These are phyloP conservation scores for Nothophoma quercina DNA, from an alignment of 2,329 filamentous ascomycete species.

Conservation along the genomic window DNA sequence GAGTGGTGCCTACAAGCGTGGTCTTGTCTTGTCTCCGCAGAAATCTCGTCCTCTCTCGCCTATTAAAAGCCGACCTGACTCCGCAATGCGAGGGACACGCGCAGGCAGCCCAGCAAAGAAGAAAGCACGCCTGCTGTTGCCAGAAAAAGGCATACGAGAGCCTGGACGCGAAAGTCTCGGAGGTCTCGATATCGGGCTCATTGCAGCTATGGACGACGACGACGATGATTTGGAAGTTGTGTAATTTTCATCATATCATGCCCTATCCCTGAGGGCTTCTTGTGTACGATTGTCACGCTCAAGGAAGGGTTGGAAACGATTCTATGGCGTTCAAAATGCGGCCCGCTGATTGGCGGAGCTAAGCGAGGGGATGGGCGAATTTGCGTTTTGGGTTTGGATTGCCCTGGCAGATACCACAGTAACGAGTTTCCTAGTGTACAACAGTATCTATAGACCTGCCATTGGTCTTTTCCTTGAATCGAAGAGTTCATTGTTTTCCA, in stretches of 20 bases:
- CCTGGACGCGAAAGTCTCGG: slow-evolving; percentile 58
- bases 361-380: slow-evolving; percentile 37
- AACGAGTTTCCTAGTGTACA: slow-evolving; percentile 26
- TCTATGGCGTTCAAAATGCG: slow-evolving; percentile 28
- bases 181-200: slow-evolving; percentile 42
- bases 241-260: slow-evolving; percentile 38
- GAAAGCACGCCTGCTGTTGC: slow-evolving; percentile 57
- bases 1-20: slow-evolving; percentile 55
- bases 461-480: slow-evolving; percentile 14
- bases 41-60: slow-evolving; percentile 31
- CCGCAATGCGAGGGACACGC: slow-evolving; percentile 38
- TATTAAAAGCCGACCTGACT: slow-evolving; percentile 16
- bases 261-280: neutral
- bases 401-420: slow-evolving; percentile 20
- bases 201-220: slow-evolving; percentile 51
- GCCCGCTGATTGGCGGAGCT: slow-evolving; percentile 39
- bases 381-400: slow-evolving; percentile 20
- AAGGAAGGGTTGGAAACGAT: slow-evolving; percentile 7
- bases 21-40: slow-evolving; percentile 48
- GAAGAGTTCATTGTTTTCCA: neutral
- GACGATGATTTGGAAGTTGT: slow-evolving; percentile 60
- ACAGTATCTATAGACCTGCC: slow-evolving; percentile 17
- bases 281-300: slow-evolving; percentile 12
- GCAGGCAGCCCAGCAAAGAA: slow-evolving; percentile 55
- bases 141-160: slow-evolving; percentile 58